Conservation (phyloP, 2,329 filamentous ascomycete species). For the Monilinia polystroma region DNA sequence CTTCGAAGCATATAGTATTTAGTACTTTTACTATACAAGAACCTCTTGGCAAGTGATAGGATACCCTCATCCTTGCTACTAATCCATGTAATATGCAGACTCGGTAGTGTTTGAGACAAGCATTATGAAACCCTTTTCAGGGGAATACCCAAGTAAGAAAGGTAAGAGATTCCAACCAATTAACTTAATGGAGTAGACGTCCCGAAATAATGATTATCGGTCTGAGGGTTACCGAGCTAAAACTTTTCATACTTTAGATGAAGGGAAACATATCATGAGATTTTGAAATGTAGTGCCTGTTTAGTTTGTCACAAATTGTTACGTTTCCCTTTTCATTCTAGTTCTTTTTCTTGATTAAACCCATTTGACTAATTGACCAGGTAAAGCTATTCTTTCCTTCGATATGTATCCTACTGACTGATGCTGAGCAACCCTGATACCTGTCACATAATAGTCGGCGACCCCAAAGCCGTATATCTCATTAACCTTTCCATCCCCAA, state of each 20-base stretch:
- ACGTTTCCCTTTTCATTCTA: not conserved
- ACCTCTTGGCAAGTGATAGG: slow-evolving; percentile 1
- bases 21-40: not conserved
- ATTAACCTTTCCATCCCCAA: not conserved
- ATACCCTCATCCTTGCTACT: not conserved
- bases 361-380: not conserved
- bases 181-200: slow-evolving; percentile 15
- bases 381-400: not conserved
- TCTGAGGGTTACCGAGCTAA: not conserved
- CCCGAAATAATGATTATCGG: slow-evolving; percentile 4
- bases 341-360: not conserved
- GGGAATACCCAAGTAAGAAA: slow-evolving; percentile 10
- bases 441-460: slow-evolving; percentile 18
- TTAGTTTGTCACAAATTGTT: slow-evolving; percentile 9
- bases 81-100: slow-evolving; percentile 5
- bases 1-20: not conserved
- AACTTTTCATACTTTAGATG: slow-evolving; percentile 13
- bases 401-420: not conserved
- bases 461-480: not conserved
- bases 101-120: slow-evolving; percentile 22
- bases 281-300: not conserved
- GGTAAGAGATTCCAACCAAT: slow-evolving; percentile 13
- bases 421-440: slow-evolving; percentile 14
- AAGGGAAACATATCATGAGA: slow-evolving; percentile 3
- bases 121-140: slow-evolving; percentile 21